phyloP scores from a whole-genome alignment of 225 moss, liverwort and hornwort species.

The Rhytidiadelphus loreus region DNA sequence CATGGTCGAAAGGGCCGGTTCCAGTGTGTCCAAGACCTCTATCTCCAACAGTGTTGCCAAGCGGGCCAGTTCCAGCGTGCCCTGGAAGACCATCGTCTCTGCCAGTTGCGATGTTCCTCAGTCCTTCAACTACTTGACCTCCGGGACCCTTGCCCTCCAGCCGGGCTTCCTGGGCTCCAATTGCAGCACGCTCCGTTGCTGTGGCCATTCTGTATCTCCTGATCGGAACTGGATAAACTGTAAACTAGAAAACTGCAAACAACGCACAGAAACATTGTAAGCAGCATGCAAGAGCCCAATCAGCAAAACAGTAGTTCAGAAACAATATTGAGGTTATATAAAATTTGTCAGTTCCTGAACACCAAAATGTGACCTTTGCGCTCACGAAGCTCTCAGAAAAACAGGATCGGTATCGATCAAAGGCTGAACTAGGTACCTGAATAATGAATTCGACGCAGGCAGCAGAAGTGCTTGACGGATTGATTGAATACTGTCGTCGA shows the following conservation, averaged over 20 bases:
- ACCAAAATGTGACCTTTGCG: neutral
- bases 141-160: neutral
- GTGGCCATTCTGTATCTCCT: neutral
- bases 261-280: neutral
- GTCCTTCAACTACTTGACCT: neutral
- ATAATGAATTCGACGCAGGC: neutral
- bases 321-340: neutral
- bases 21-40: neutral
- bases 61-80: neutral
- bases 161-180: constrained; percentile 7
- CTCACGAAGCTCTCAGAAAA: neutral
- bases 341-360: neutral
- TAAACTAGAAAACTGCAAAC: neutral
- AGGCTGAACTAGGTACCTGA: neutral
- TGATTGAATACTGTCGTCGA: neutral
- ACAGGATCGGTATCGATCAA: neutral
- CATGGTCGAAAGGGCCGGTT: neutral
- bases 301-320: neutral
- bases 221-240: neutral
- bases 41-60: neutral
- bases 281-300: no score
- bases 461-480: neutral
- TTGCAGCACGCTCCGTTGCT: neutral
- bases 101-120: neutral
- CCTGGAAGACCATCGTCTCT: constrained; percentile 5